Base-by-base conservation (phyloP, 192 early-diverging fungal species). In the Funneliformis mosseae region DNA sequence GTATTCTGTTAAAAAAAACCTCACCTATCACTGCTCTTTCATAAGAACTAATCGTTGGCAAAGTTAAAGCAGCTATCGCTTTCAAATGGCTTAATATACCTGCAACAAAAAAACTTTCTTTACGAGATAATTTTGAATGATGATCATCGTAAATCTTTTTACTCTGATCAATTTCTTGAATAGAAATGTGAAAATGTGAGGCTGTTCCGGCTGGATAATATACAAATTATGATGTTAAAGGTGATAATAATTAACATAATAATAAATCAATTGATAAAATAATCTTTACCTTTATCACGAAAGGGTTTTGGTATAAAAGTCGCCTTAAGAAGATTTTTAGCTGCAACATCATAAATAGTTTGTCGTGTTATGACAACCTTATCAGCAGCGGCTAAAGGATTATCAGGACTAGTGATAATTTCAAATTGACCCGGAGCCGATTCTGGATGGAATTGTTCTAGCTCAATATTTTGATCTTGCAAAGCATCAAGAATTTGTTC, bases 381-480 rank as follows among this genome's bases (percentile, higher is more conserved):
- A 46, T 77, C 76, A 25, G 23, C 42, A 14, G 76, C 33, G 33
- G 14, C 12, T 23, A 77, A 46, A 27, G 76, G 61, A 11, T 16
- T 18, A 10, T 39, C 7, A n/a, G 76, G 76, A 3, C 39, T 41
- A 1, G 76, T 67, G 41, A 77, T 62, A 16, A 77, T 41, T 64
- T 77, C 61, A 77, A 45, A 77, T 33, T 77, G 61, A 0, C 76
- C 76, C 14, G 33, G 7, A 61, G 41, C 14, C 0, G 55, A 18
- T 12, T 77, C 62, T 27, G 76, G 27, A 66, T 77, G 76, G 66
- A 42, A 77, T 43, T 77, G 76, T 46, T 77, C 62, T 2, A 77
- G 42, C 16, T 27, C 38, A 27, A 77, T 66, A 45, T 64, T 41
- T 66, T 46, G 62, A 10, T 64, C 4, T 62, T 27, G 62, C 12